A percentile compares a stretch with the other conserved stretches of the same genome.
Conservation (phyloP, 371 early-diverging fungal species). For the Apophysomyces variabilis region DNA sequence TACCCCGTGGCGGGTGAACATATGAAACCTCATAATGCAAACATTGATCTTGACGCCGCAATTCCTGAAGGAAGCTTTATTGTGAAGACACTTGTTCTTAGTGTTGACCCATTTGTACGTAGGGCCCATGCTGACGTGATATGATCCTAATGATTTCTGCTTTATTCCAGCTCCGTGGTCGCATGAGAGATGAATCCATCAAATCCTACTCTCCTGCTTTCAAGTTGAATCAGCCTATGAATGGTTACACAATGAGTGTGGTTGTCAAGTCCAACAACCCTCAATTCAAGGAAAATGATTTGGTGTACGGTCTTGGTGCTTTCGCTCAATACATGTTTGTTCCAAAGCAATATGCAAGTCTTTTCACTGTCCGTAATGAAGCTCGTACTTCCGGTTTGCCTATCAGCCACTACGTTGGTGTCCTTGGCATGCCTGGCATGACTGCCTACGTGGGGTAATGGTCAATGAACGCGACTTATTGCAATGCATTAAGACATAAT, state of each 20-base stretch:
- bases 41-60: conserved; percentile 43
- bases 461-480: no score
- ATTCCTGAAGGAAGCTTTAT: conserved; percentile 56
- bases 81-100: conserved; percentile 48
- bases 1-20: conserved; percentile 50
- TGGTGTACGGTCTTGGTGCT: conserved; percentile 52
- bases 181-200: conserved; percentile 58
- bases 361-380: conserved; percentile 41
- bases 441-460: conserved; percentile 45
- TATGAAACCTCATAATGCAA: conserved; percentile 48
- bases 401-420: conserved; percentile 56
- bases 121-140: background rate
- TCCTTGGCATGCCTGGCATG: conserved; percentile 62
- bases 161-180: conserved; percentile 54
- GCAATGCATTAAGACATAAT: no score
- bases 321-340: conserved; percentile 61
- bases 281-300: conserved; percentile 63
- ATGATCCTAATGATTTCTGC: conserved; percentile 45
- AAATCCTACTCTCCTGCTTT: conserved; percentile 62
- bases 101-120: conserved; percentile 1
- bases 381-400: conserved; percentile 49
- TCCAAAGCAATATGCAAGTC: conserved; percentile 31
- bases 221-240: conserved; percentile 59
- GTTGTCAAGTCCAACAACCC: conserved; percentile 64
- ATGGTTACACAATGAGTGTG: conserved; percentile 62